phyloP scores from a whole-genome alignment of 2,329 filamentous ascomycete genomes.

The Talaromyces sp. region DNA sequence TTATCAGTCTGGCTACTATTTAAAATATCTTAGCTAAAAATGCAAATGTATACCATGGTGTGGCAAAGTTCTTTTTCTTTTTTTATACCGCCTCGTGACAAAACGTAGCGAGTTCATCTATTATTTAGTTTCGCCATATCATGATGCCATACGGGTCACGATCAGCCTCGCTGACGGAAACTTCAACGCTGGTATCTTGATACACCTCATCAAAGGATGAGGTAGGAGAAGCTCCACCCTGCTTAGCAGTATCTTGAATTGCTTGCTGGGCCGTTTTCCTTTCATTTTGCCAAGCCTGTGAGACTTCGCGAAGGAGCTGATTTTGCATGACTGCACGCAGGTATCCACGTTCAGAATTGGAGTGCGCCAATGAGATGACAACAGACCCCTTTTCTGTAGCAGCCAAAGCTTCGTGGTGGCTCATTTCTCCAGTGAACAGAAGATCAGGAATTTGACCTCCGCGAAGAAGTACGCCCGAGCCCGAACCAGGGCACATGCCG shows the following conservation, averaged over 20 bases:
- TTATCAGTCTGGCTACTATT: too few relatives aligned
- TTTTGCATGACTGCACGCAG: conserved; percentile 70
- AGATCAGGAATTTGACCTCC: conserved; percentile 65
- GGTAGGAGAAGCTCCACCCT: conserved; percentile 26
- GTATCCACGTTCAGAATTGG: conserved; percentile 87
- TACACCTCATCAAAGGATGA: conserved; percentile 52
- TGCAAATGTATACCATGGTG: too few relatives aligned
- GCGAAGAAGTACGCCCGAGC: conserved; percentile 71
- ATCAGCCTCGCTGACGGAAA: conserved; percentile 78
- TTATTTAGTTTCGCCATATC: conserved; percentile 30
- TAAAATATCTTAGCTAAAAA: too few relatives aligned
- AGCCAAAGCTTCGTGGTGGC: conserved; percentile 86
- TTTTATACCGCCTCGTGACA: too few relatives aligned
- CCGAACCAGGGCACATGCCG: conserved; percentile 88
- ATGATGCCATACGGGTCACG: conserved; percentile 86
- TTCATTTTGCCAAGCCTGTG: conserved; percentile 56
- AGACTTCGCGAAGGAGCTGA: conserved; percentile 64
- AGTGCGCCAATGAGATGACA: conserved; percentile 86
- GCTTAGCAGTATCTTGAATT: conserved; percentile 30
- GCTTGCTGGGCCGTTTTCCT: conserved; percentile 46
- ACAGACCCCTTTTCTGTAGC: conserved; percentile 81
- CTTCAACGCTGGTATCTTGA: conserved; percentile 58
- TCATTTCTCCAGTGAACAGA: conserved; percentile 88
- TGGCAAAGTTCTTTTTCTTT: too few relatives aligned
- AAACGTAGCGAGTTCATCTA: too few relatives aligned